These are phyloP conservation scores for Fusarium zealandicum DNA, from an alignment of 2,329 filamentous ascomycete species.

Conservation along the genomic window DNA sequence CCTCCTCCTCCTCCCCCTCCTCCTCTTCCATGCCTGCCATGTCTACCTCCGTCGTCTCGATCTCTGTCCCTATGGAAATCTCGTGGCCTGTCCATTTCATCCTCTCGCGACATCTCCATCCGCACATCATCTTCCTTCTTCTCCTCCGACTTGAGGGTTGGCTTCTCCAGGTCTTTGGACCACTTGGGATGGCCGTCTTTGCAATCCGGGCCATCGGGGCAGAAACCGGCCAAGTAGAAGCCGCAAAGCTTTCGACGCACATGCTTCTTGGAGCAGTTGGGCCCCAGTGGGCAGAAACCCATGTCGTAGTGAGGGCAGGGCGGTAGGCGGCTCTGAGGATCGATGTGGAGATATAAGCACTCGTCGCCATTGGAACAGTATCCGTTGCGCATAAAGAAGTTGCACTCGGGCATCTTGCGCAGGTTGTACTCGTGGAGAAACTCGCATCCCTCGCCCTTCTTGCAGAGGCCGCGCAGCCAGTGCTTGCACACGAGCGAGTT, in stretches of 20 bases:
- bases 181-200: slow-evolving; percentile 84
- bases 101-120: slow-evolving; percentile 46
- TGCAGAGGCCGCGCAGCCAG: slow-evolving; percentile 96
- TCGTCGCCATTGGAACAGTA: slow-evolving; percentile 98
- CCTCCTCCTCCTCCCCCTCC: no score
- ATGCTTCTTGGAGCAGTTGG: slow-evolving; percentile 87
- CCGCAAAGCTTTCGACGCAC: slow-evolving; percentile 80
- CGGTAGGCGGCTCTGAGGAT: slow-evolving; percentile 78
- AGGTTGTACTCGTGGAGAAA: slow-evolving; percentile 99
- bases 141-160: slow-evolving; percentile 71
- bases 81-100: slow-evolving; percentile 48
- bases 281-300: slow-evolving; percentile 92
- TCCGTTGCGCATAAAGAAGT: slow-evolving; percentile 91
- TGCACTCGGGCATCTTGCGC: slow-evolving; percentile 97
- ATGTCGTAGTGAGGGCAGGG: slow-evolving; percentile 91
- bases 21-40: slow-evolving; percentile 45
- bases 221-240: slow-evolving; percentile 94
- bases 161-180: slow-evolving; percentile 78
- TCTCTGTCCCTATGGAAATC: slow-evolving; percentile 46
- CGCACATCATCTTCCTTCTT: slow-evolving; percentile 60
- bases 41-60: slow-evolving; percentile 42
- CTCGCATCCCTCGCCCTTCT: slow-evolving; percentile 96
- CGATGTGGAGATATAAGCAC: slow-evolving; percentile 90
- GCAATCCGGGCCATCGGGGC: slow-evolving; percentile 80
- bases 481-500: slow-evolving; percentile 96